phyloP scores from a whole-genome alignment of 2,329 filamentous ascomycete species.

The Fusarium caatingaense region DNA sequence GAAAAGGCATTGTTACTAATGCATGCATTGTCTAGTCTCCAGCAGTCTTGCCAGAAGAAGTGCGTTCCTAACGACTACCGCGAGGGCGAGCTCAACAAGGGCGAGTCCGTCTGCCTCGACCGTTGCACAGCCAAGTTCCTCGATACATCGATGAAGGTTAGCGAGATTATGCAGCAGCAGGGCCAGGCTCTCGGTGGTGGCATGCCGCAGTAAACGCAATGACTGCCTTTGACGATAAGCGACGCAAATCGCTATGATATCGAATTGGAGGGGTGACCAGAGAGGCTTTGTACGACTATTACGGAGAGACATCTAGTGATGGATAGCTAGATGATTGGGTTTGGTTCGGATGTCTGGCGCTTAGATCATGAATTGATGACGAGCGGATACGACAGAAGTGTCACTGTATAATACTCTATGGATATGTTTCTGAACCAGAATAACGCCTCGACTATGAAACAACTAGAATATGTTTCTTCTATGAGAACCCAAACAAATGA shows the following conservation, averaged over 20 bases:
- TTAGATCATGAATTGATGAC: constrained; percentile 36
- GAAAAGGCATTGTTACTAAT: not conserved
- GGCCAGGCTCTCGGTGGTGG: constrained; percentile 72
- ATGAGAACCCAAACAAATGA: constrained; percentile 16
- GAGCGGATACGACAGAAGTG: constrained; percentile 22
- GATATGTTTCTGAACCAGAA: constrained; percentile 39
- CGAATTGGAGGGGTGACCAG: not conserved
- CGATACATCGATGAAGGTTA: constrained; percentile 97
- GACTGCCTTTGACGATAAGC: not conserved
- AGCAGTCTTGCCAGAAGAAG: constrained; percentile 91
- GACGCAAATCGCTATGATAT: not conserved
- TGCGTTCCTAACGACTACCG: constrained; percentile 94
- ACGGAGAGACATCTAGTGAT: constrained; percentile 18
- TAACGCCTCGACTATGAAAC: constrained; percentile 28
- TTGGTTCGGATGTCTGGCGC: constrained; percentile 33
- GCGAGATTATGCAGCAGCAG: constrained; percentile 94
- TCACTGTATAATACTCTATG: constrained; percentile 45
- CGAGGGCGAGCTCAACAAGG: constrained; percentile 97
- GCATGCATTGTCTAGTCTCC: constrained; percentile 67
- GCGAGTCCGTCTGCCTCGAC: constrained; percentile 97
- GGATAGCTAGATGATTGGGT: constrained; percentile 29
- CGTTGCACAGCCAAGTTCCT: constrained; percentile 98
- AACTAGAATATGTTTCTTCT: constrained; percentile 31
- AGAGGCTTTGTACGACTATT: constrained; percentile 35
- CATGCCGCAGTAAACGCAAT: constrained; percentile 8